Evolutionary conservation across 352 stramenopile species (phyloP), one percentile per base, ranked within the genome.

Genomic region (Phytopythium helicoides): DNA sequence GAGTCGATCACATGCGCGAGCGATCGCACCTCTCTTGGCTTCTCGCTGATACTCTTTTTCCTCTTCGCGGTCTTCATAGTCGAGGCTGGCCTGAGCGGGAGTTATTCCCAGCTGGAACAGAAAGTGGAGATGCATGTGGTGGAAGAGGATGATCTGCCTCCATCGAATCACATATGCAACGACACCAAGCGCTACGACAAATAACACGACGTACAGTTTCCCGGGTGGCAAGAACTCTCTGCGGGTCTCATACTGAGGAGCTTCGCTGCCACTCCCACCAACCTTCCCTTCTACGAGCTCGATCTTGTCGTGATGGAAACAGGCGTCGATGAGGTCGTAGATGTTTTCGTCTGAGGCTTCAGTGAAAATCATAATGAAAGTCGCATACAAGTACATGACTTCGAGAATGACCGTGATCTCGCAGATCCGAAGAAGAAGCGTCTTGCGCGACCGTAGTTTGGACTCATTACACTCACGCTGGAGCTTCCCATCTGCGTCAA

Each of bases 131-230:
- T 90, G 83, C 59, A 93, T 59, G 34, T 74, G 67, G 36, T 93
- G 81, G 52, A 93, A 93, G 23, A 93, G 62, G 19, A 86, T 62
- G 52, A 93, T 89, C 52, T 93, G 83, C 31, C 84, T 73, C 80
- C 80, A 93, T 1, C 83, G 72, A 18, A 90, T 62, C 16, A 73
- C 46, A 47, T 89, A 93, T 3, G 74, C 68, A 19, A 78, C 45
- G 11, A 87, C 50, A 3, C 73, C 76, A n/a, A 91, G 50, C 19
- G 69, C 34, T 37, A 86, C 54, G 9, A 83, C 67, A 0, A 89
- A 16, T 14, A 89, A 16, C 11, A 86, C 68, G 47, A 78, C 53
- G 19, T 74, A 10, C n/a, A 82, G 68, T 1, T 70, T 56, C 0
- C 52, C 55, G 0, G 28, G 0, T 8, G 71, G 42, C 0, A 78